These are phyloP conservation scores for Barnettozyma californica DNA, from an alignment of 805 yeast genomes.

Conservation along the genomic window DNA sequence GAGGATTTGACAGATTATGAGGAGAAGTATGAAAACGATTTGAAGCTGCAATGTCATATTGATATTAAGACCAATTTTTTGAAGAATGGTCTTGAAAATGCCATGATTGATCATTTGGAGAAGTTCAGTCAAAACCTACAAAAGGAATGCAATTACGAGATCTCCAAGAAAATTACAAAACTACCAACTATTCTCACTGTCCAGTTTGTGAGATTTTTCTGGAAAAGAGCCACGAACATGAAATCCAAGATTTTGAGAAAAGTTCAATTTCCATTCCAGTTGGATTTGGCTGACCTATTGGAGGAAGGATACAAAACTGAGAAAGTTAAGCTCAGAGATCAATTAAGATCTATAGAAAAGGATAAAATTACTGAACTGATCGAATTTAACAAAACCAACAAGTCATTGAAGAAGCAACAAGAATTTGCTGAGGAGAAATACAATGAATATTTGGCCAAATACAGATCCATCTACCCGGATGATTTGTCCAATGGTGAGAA, in stretches of 20 bases:
- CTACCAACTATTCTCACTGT: slow-evolving; percentile 86
- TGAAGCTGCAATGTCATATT: slow-evolving; percentile 86
- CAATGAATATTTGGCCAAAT: slow-evolving; percentile 46
- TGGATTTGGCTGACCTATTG: slow-evolving; percentile 82
- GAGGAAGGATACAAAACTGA: slow-evolving; percentile 68
- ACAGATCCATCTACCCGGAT: slow-evolving; percentile 40
- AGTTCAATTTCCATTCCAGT: slow-evolving; percentile 90
- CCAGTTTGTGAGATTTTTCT: slow-evolving; percentile 90
- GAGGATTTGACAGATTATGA: slow-evolving; percentile 47
- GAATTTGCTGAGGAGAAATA: slow-evolving; percentile 41
- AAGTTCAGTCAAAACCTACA: slow-evolving; percentile 70
- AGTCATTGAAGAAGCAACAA: slow-evolving; percentile 43
- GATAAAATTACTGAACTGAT: slow-evolving; percentile 66
- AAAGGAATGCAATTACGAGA: slow-evolving; percentile 64
- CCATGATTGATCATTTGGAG: slow-evolving; percentile 71
- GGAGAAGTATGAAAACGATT: slow-evolving; percentile 48
- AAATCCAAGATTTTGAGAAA: slow-evolving; percentile 92
- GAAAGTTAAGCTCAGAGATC: slow-evolving; percentile 70
- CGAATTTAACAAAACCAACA: slow-evolving; percentile 58
- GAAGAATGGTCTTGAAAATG: slow-evolving; percentile 73
- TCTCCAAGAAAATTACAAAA: slow-evolving; percentile 55
- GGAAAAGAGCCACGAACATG: slow-evolving; percentile 88
- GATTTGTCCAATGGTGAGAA: slow-evolving; percentile 59
- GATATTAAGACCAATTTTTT: slow-evolving; percentile 79
- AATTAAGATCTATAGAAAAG: slow-evolving; percentile 69